Evolutionary conservation across 1,284 basidiomycete genomes (phyloP).

Genomic region (Kalmanozyma brasiliensis): DNA sequence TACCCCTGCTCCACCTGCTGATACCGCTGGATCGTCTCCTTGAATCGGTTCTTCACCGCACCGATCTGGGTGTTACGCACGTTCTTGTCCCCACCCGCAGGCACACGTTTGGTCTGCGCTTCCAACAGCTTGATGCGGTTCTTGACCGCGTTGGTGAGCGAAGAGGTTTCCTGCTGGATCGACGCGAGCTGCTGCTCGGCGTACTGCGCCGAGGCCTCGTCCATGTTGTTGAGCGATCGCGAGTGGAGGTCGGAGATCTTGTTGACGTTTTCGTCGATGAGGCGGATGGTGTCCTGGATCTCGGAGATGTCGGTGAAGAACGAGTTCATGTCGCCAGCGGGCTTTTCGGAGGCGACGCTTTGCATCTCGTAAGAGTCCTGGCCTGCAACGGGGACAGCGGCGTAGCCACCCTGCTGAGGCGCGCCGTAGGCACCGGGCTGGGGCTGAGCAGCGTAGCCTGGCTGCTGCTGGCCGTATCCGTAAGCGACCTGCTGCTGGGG

Average conservation of each 20-base stretch:
- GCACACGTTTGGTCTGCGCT: slow-evolving; percentile 52
- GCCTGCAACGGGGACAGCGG: slow-evolving; percentile 25
- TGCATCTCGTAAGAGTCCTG: slow-evolving; percentile 54
- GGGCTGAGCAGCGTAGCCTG: slow-evolving; percentile 19
- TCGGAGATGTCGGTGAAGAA: slow-evolving; percentile 65
- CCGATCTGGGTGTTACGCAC: slow-evolving; percentile 72
- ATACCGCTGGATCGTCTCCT: slow-evolving; percentile 71
- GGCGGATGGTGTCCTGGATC: slow-evolving; percentile 64
- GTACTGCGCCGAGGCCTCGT: slow-evolving; percentile 64
- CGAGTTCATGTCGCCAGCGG: slow-evolving; percentile 50
- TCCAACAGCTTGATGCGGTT: slow-evolving; percentile 64
- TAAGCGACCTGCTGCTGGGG: slow-evolving; percentile 31
- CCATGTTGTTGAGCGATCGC: slow-evolving; percentile 66
- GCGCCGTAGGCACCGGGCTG: slow-evolving; percentile 20
- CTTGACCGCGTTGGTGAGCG: slow-evolving; percentile 65
- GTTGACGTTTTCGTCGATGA: slow-evolving; percentile 65
- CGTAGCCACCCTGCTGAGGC: slow-evolving; percentile 18
- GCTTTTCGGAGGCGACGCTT: slow-evolving; percentile 44
- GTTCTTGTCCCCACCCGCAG: slow-evolving; percentile 64
- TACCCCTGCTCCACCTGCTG: slow-evolving; percentile 93
- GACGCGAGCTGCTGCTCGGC: slow-evolving; percentile 61
- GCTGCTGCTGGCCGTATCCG: slow-evolving; percentile 11
- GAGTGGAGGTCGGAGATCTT: slow-evolving; percentile 66
- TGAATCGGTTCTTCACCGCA: slow-evolving; percentile 70
- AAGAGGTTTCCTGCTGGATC: slow-evolving; percentile 60